phyloP scores from a whole-genome alignment of 768 basidiomycete genomes.

The Sporobolomyces roseus region DNA sequence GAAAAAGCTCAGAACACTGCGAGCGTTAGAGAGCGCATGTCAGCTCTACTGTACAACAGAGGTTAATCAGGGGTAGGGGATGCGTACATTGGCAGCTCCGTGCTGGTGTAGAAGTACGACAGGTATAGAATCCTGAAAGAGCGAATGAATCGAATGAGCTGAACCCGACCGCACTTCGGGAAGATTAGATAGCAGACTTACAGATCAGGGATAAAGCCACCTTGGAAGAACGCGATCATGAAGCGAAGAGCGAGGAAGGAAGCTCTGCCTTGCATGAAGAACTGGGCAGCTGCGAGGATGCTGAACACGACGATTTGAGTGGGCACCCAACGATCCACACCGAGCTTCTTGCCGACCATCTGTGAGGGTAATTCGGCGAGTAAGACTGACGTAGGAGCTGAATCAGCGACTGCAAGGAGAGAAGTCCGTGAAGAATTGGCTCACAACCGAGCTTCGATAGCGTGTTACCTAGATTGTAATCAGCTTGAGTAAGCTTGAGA shows the following conservation, averaged over 20 bases:
- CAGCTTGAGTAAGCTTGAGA: constrained; percentile 46
- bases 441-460: constrained; percentile 28
- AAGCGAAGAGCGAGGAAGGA: constrained; percentile 45
- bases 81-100: constrained; percentile 45
- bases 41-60: too few relatives aligned
- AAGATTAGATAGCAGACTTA: too few relatives aligned
- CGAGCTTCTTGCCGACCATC: constrained; percentile 46
- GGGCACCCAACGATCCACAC: constrained; percentile 47
- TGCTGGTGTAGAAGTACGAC: constrained; percentile 39
- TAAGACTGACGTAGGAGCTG: constrained; percentile 1
- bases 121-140: constrained; percentile 23
- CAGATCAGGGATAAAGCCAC: too few relatives aligned
- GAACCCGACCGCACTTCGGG: too few relatives aligned
- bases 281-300: constrained; percentile 44
- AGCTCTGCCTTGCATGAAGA: constrained; percentile 43
- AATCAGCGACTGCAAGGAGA: neutral
- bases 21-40: too few relatives aligned
- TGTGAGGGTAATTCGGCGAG: constrained; percentile 47
- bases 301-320: constrained; percentile 37
- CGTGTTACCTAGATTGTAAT: constrained; percentile 49
- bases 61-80: too few relatives aligned
- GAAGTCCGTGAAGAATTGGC: constrained; percentile 32
- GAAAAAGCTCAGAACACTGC: too few relatives aligned
- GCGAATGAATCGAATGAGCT: too few relatives aligned
- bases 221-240: constrained; percentile 47